Evolutionary conservation across 345 rosid genomes (phyloP).

Genomic region (Melaleuca quinquenervia): DNA sequence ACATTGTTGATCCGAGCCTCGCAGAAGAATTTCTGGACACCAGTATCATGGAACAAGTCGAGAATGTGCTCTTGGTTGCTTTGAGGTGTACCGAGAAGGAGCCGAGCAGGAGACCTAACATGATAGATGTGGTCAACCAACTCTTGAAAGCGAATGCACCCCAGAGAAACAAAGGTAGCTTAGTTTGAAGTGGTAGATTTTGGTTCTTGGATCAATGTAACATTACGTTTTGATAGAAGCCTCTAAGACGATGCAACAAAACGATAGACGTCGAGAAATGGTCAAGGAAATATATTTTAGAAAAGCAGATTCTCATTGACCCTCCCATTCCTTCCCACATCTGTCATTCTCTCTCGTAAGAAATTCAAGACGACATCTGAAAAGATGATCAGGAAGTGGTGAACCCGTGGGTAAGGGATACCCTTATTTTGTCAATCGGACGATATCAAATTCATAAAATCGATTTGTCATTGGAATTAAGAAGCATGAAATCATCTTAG

Average conservation of each 20-base stretch:
- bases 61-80: conserved; percentile 31
- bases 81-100: conserved; percentile 52
- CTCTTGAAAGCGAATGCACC: conserved; percentile 13
- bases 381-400: neutral
- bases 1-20: conserved; percentile 32
- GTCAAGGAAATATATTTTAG: neutral
- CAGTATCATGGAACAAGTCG: conserved; percentile 37
- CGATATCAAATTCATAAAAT: neutral
- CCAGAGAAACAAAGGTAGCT: neutral
- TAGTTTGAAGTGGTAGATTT: neutral
- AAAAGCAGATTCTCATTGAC: neutral
- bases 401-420: neutral
- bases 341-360: neutral
- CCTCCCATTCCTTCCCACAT: neutral
- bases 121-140: conserved; percentile 59
- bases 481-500: neutral
- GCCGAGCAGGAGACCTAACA: conserved; percentile 48
- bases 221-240: neutral
- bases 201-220: neutral
- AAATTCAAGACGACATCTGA: neutral
- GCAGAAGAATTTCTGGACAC: conserved; percentile 39
- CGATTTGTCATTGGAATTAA: neutral
- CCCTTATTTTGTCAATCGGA: neutral
- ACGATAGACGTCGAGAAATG: neutral
- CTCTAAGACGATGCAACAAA: neutral